Percentiles rank a stretch among this genome's conserved stretches.
Evolutionary conservation across 2,329 filamentous ascomycete genomes (phyloP).

Genomic region (Cordyceps cateniannulata): DNA sequence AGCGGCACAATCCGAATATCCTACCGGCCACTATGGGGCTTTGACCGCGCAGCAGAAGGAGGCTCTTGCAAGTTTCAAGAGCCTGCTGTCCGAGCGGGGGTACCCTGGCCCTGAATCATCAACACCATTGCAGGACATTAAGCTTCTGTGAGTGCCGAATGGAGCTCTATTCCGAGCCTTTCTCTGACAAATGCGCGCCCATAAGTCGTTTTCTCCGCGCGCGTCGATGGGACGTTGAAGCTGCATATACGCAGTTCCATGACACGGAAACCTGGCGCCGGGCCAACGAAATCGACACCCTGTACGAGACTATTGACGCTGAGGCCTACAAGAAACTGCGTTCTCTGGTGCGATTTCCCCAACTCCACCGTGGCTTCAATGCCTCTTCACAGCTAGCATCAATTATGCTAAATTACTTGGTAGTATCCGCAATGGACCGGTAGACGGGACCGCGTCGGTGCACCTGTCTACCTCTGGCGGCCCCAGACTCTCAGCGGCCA

Average conservation of each 20-base stretch:
- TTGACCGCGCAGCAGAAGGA: constrained; percentile 61
- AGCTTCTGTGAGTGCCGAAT: background rate
- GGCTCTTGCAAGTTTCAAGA: constrained; percentile 67
- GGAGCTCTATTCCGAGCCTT: too few relatives aligned
- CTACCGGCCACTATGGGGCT: constrained; percentile 33
- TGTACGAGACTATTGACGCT: constrained; percentile 83
- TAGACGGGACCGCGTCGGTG: background rate
- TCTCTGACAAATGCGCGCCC: background rate
- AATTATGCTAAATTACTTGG: background rate
- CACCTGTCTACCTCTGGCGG: background rate
- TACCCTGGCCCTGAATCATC: constrained; percentile 32
- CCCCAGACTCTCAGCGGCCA: constrained; percentile 60
- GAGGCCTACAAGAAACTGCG: constrained; percentile 76
- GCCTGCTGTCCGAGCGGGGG: constrained; percentile 55
- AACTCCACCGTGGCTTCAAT: too few relatives aligned
- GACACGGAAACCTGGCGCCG: constrained; percentile 84
- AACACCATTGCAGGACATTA: background rate
- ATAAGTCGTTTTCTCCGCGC: constrained; percentile 77
- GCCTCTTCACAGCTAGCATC: too few relatives aligned
- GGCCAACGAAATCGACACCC: constrained; percentile 67
- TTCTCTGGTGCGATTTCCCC: constrained; percentile 52
- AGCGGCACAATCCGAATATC: background rate
- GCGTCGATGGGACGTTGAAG: constrained; percentile 69
- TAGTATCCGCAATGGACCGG: background rate
- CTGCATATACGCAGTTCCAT: constrained; percentile 77